Evolutionary conservation across 164 flowering plant genomes (phyloP).

Genomic region (Hamamelis virginiana): DNA sequence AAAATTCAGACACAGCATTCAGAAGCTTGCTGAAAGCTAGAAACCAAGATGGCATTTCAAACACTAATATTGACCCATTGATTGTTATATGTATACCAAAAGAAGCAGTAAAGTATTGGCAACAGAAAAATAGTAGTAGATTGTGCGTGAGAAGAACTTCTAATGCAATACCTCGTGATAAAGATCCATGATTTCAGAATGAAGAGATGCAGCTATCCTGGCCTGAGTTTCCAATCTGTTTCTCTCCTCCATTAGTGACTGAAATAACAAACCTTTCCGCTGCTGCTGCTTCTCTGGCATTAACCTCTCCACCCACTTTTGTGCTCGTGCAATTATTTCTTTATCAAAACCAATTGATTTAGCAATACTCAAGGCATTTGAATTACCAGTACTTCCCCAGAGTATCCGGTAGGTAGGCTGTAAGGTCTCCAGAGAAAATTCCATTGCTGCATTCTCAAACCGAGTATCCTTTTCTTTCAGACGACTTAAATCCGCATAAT

Average conservation of each 20-base stretch:
- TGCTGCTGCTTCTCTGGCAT: constrained; percentile 57
- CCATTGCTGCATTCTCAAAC: constrained; percentile 96
- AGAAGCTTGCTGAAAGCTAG: not conserved
- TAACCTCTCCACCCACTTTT: constrained; percentile 67
- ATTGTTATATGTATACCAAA: not conserved
- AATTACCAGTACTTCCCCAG: constrained; percentile 86
- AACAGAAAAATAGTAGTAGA: not conserved
- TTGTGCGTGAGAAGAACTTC: constrained; percentile 5
- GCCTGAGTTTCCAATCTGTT: constrained; percentile 61
- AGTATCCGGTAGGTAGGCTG: constrained; percentile 77
- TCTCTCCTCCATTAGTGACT: constrained; percentile 72
- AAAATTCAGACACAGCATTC: not conserved
- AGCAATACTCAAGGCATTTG: constrained; percentile 88
- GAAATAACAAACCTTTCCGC: constrained; percentile 64
- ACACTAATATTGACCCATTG: not conserved
- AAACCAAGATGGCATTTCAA: not conserved
- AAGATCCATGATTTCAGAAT: constrained; percentile 59
- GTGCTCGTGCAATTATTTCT: constrained; percentile 61
- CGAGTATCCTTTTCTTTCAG: constrained; percentile 63
- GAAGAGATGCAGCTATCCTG: constrained; percentile 54
- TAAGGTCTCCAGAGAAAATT: constrained; percentile 72
- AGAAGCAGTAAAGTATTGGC: not conserved
- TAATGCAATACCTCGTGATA: constrained; percentile 62
- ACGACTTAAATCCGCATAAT: constrained; percentile 80
- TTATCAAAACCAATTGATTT: constrained; percentile 70